Evolutionary conservation across 345 rosid genomes (phyloP), one percentile per base, ranked within the genome.

Genomic region (Citrus unshiu): DNA sequence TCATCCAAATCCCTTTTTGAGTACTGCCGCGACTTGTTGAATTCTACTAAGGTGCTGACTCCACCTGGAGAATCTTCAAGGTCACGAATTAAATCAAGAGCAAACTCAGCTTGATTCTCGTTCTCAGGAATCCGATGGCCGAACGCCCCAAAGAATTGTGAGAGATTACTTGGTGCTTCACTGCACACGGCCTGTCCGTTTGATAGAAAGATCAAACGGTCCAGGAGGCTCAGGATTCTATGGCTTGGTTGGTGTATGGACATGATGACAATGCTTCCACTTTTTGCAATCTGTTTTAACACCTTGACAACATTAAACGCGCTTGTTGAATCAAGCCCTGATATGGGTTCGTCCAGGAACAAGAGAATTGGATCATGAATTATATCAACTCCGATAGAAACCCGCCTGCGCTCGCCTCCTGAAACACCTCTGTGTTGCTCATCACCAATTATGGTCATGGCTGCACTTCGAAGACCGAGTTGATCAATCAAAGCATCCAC

Each of bases 371-470:
- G 99, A 75, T 95, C 98, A 37, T 95, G 96, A 73, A 92, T 88
- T 61, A 90, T 89, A 80, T 92, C 93, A 3, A 62, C 90, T 68
- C 97, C 97, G 2, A 93, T 93, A 3, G 99, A 92, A 70, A 93
- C 98, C 6, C 99, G 81, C 87, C 99, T 81, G 65, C 98, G 81
- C 81, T 95, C 98, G 8, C 99, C 99, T 19, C 99, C 98, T 0
- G 98, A 95, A 10, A 95, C 93, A 0, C 99, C 99, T 80, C 98
- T 83, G 51, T 95, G 99, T 1, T 96, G 97, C 80, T 95, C 99
- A 65, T 95, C 99, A 1, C 99, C 99, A 6, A 95, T 93, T 57
- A 95, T 91, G 1, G 99, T 95, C 34, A 82, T 89, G 5, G 98
- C 96, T 4, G 97, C 98, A 61, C 72, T 92, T 18, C 93, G 80